Evolutionary conservation across 495 filamentous ascomycete genomes (phyloP).

Genomic region (Tuber indicum): DNA sequence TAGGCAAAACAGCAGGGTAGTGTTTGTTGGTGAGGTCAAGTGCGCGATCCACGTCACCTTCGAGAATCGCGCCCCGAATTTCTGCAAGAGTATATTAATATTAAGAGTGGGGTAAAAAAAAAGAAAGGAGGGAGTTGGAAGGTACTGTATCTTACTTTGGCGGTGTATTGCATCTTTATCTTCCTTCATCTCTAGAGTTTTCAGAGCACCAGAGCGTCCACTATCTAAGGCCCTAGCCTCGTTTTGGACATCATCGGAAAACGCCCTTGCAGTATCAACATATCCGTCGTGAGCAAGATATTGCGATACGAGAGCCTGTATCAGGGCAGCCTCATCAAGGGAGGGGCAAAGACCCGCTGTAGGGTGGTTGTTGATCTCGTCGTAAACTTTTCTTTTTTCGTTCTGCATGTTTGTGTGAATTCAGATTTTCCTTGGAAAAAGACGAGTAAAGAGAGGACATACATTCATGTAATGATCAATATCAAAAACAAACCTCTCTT

Average conservation of each 20-base stretch:
- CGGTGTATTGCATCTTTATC: conserved; percentile 81
- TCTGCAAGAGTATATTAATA: conserved; percentile 47
- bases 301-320: conserved; percentile 59
- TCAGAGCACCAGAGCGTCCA: conserved; percentile 25
- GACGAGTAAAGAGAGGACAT: conserved; percentile 36
- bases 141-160: conserved; percentile 57
- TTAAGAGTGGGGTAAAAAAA: conserved; percentile 12
- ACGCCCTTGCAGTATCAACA: conserved; percentile 85
- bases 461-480: conserved; percentile 85
- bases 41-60: conserved; percentile 88
- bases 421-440: not conserved
- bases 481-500: conserved; percentile 81
- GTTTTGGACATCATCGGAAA: conserved; percentile 71
- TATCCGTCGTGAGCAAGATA: conserved; percentile 86
- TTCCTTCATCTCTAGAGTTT: conserved; percentile 68
- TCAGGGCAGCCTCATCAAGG: conserved; percentile 65
- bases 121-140: not conserved
- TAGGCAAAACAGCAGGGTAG: conserved; percentile 72
- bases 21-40: conserved; percentile 69
- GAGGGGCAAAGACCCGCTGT: conserved; percentile 53
- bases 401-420: conserved; percentile 19
- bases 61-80: conserved; percentile 81
- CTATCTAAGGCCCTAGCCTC: conserved; percentile 54
- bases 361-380: conserved; percentile 51
- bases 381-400: conserved; percentile 44